phyloP scores from a whole-genome alignment of 1,139 yeast genomes.

The Zhuliangozyma parablackwelliae region DNA sequence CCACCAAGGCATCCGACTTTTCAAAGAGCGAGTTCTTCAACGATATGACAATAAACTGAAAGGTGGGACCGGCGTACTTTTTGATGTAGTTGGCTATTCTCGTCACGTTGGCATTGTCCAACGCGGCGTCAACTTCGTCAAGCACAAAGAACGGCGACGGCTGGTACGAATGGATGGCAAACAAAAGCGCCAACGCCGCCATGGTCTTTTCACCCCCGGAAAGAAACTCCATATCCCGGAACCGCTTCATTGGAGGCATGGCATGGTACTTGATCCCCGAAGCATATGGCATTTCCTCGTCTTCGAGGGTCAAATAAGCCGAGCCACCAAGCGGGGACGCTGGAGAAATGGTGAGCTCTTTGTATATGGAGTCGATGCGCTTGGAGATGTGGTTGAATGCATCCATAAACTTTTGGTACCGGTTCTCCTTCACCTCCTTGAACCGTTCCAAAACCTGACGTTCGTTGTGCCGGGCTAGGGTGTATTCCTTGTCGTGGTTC shows the following conservation, averaged over 20 bases:
- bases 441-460: constrained; percentile 53
- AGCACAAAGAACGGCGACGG: constrained; percentile 95
- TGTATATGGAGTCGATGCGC: constrained; percentile 74
- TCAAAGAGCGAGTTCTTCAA: constrained; percentile 85
- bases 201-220: constrained; percentile 98
- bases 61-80: constrained; percentile 68
- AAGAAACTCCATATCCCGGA: constrained; percentile 85
- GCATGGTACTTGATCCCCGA: constrained; percentile 88
- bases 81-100: constrained; percentile 81
- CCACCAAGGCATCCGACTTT: constrained; percentile 86
- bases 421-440: constrained; percentile 52
- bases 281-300: constrained; percentile 83
- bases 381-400: constrained; percentile 76
- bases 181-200: constrained; percentile 88
- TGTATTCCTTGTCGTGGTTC: constrained; percentile 63
- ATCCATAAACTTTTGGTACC: constrained; percentile 59
- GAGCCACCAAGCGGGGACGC: constrained; percentile 85
- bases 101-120: constrained; percentile 84
- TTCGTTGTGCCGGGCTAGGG: constrained; percentile 59
- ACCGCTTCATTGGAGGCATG: constrained; percentile 94
- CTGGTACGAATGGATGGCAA: constrained; percentile 85
- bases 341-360: constrained; percentile 71
- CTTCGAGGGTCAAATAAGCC: constrained; percentile 82
- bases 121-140: constrained; percentile 96
- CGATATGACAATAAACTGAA: constrained; percentile 92